These are phyloP conservation scores for Lecanoromycetidae sp. DNA, from an alignment of 2,329 filamentous ascomycete genomes.

Conservation along the genomic window DNA sequence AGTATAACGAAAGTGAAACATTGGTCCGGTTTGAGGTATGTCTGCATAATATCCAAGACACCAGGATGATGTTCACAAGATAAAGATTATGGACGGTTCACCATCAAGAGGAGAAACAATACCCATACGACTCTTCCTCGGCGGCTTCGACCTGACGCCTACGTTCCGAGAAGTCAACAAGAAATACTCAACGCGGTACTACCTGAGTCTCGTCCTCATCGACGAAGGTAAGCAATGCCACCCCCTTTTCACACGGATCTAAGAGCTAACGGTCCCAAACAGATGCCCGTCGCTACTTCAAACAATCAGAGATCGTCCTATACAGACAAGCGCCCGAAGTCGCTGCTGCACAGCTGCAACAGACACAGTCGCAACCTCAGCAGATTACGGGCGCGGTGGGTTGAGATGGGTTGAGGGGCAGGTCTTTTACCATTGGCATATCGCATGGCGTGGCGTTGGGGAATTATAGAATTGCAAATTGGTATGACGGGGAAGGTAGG, in stretches of 20 bases:
- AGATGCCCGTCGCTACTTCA: slow-evolving; percentile 97
- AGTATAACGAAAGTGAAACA: slow-evolving; percentile 99
- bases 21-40: slow-evolving; percentile 84
- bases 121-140: slow-evolving; percentile 90
- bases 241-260: background rate
- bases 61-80: slow-evolving; percentile 14
- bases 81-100: slow-evolving; percentile 95
- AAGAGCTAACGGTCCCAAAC: slow-evolving; percentile 3
- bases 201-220: slow-evolving; percentile 88
- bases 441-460: background rate
- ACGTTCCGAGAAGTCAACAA: slow-evolving; percentile 99
- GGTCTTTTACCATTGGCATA: background rate
- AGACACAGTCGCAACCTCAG: slow-evolving; percentile 26
- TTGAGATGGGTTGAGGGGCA: background rate
- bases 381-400: slow-evolving; percentile 25
- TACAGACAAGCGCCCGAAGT: slow-evolving; percentile 59
- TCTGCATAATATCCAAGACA: slow-evolving; percentile 7
- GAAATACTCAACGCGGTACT: slow-evolving; percentile 97
- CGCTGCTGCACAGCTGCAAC: slow-evolving; percentile 30
- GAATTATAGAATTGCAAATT: no score
- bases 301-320: slow-evolving; percentile 96
- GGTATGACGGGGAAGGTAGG: no score
- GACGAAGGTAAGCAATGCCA: slow-evolving; percentile 59
- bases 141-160: slow-evolving; percentile 91
- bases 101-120: slow-evolving; percentile 88